Evolutionary conservation across 208 protist genomes (phyloP).

Genomic region (Acanthamoeba polyphaga): DNA sequence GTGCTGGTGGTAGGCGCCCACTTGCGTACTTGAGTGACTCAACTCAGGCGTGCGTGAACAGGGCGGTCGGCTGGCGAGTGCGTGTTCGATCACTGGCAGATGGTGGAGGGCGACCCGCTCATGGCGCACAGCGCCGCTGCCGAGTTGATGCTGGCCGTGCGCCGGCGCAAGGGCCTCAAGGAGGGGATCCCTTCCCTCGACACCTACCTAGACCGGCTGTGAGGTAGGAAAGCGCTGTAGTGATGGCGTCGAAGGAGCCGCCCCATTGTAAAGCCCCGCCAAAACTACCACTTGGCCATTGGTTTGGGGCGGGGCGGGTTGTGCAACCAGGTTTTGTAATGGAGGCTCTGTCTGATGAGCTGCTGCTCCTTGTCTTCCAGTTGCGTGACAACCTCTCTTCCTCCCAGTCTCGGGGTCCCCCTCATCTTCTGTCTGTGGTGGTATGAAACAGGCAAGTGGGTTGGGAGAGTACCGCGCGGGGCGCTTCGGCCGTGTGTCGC

Average conservation of each 20-base stretch:
- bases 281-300: too few species aligned
- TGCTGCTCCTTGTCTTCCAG: background rate
- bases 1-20: too few species aligned
- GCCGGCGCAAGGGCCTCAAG: conserved; percentile 98
- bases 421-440: background rate
- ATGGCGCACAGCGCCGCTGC: conserved; percentile 89
- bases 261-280: too few species aligned
- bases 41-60: background rate
- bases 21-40: background rate
- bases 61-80: conserved; percentile 95
- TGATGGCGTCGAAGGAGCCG: too few species aligned
- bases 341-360: background rate
- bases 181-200: conserved; percentile 94
- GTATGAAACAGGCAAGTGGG: background rate
- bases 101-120: conserved; percentile 93
- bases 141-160: conserved; percentile 87
- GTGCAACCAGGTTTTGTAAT: background rate
- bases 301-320: too few species aligned
- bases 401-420: background rate
- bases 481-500: background rate
- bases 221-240: too few species aligned
- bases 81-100: conserved; percentile 99
- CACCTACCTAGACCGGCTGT: conserved; percentile 96
- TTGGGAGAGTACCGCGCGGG: background rate
- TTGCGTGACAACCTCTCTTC: background rate